These are phyloP conservation scores for Ustilago cynodontis DNA, from an alignment of 1,284 basidiomycete species.

Conservation along the genomic window DNA sequence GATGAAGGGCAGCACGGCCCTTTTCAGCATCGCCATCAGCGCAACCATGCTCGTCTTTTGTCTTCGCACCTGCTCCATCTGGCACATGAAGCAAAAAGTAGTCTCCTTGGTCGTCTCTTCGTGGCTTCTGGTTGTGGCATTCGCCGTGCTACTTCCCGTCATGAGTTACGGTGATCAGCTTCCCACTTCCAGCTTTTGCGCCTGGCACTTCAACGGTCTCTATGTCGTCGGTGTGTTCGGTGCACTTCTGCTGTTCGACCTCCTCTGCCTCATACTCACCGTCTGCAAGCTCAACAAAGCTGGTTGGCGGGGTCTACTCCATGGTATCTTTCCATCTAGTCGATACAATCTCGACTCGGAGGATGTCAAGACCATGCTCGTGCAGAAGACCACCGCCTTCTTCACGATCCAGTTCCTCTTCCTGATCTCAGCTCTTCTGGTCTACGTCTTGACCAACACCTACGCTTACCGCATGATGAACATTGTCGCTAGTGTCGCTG, in stretches of 20 bases:
- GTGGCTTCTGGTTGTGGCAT: conserved; percentile 51
- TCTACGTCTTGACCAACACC: conserved; percentile 43
- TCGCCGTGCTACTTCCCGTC: conserved; percentile 46
- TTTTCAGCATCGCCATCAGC: conserved; percentile 55
- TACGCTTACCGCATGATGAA: conserved; percentile 56
- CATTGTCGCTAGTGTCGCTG: conserved; percentile 55
- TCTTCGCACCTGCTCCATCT: conserved; percentile 58
- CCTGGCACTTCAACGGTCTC: conserved; percentile 47
- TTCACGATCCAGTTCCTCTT: conserved; percentile 57
- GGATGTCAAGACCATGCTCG: conserved; percentile 60
- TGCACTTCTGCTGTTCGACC: conserved; percentile 50
- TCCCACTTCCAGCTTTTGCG: conserved; percentile 53
- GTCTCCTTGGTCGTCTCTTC: conserved; percentile 49
- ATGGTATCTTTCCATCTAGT: conserved; percentile 42
- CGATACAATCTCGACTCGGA: conserved; percentile 48
- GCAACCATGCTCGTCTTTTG: conserved; percentile 61
- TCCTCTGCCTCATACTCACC: conserved; percentile 52
- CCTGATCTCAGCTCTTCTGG: conserved; percentile 48
- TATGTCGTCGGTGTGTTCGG: conserved; percentile 50
- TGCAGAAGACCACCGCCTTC: conserved; percentile 60
- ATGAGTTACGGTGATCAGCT: conserved; percentile 40
- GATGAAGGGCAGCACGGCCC: conserved; percentile 43
- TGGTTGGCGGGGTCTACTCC: conserved; percentile 52
- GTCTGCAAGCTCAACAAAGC: conserved; percentile 59
- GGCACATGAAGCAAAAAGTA: conserved; percentile 51